A percentile compares a stretch with the other conserved stretches of the same genome.
phyloP scores from a whole-genome alignment of 768 basidiomycete genomes.

The Hygrocybe coccinea region DNA sequence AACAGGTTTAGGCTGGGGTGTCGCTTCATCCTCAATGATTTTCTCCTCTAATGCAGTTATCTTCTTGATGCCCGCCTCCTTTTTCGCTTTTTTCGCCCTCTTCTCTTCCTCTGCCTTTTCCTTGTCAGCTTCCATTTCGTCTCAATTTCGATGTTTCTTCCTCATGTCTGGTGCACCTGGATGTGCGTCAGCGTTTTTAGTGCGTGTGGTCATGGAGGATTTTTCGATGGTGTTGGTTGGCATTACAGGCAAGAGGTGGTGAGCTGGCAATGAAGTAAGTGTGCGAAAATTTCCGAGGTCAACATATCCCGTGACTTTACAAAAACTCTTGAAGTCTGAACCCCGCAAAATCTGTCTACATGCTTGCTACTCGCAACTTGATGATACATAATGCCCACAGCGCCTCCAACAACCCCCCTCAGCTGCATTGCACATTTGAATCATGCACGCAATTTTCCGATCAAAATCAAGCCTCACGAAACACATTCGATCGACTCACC shows the following conservation, averaged over 20 bases:
- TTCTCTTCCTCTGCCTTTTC: background rate
- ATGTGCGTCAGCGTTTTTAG: background rate
- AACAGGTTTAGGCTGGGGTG: background rate
- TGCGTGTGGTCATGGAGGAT: background rate
- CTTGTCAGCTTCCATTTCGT: background rate
- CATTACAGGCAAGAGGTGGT: background rate
- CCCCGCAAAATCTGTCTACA: background rate
- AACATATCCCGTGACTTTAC: background rate
- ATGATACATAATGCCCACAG: background rate
- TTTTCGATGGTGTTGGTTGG: background rate
- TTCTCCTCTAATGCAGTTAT: background rate
- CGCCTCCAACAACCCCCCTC: background rate
- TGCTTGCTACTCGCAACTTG: background rate
- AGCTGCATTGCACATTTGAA: background rate
- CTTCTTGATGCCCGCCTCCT: background rate
- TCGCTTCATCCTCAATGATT: background rate
- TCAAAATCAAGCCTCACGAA: background rate
- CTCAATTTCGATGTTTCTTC: conserved; percentile 1
- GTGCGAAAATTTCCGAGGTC: background rate
- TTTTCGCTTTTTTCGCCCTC: background rate
- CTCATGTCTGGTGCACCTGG: background rate
- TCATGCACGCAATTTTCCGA: background rate
- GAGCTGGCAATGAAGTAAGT: background rate
- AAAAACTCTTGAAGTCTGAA: no score
- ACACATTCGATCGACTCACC: background rate